These are phyloP conservation scores for Backusella tarrabulga DNA, from an alignment of 192 early-diverging fungal species.

Conservation along the genomic window DNA sequence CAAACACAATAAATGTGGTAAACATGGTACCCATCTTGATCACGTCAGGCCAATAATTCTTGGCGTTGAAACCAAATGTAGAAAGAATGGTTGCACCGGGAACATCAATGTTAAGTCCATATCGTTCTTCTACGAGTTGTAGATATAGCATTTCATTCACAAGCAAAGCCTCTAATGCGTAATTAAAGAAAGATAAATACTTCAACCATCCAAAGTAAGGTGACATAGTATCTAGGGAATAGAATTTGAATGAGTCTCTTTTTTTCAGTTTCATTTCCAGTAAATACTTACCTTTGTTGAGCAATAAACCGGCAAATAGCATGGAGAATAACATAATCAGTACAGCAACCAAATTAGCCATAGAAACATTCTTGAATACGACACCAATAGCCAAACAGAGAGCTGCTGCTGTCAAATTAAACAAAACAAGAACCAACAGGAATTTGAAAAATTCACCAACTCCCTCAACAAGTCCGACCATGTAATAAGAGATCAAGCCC, in stretches of 20 bases:
- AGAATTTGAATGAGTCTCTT: neutral
- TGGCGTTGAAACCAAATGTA: slow-evolving; percentile 85
- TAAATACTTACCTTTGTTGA: slow-evolving; percentile 71
- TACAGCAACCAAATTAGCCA: slow-evolving; percentile 74
- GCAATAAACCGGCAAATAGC: slow-evolving; percentile 85
- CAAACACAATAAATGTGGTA: slow-evolving; percentile 59
- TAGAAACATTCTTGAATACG: slow-evolving; percentile 67
- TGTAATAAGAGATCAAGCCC: slow-evolving; percentile 79
- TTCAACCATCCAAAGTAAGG: slow-evolving; percentile 63
- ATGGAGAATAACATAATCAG: slow-evolving; percentile 86
- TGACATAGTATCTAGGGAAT: slow-evolving; percentile 63
- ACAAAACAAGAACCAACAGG: slow-evolving; percentile 74
- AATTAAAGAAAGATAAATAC: slow-evolving; percentile 83
- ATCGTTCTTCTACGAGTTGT: slow-evolving; percentile 74
- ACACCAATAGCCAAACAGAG: slow-evolving; percentile 75
- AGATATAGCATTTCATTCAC: slow-evolving; percentile 88
- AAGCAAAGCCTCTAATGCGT: slow-evolving; percentile 85
- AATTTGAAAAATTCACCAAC: slow-evolving; percentile 66
- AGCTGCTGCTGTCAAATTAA: slow-evolving; percentile 76
- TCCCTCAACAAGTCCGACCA: slow-evolving; percentile 75
- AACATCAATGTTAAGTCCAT: slow-evolving; percentile 81
- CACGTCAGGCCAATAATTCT: slow-evolving; percentile 83
- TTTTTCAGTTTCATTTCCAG: neutral
- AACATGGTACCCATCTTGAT: slow-evolving; percentile 58
- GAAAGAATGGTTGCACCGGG: slow-evolving; percentile 83